Base-by-base conservation (phyloP, 192 early-diverging fungal genomes). In the Coemansia sp. region DNA sequence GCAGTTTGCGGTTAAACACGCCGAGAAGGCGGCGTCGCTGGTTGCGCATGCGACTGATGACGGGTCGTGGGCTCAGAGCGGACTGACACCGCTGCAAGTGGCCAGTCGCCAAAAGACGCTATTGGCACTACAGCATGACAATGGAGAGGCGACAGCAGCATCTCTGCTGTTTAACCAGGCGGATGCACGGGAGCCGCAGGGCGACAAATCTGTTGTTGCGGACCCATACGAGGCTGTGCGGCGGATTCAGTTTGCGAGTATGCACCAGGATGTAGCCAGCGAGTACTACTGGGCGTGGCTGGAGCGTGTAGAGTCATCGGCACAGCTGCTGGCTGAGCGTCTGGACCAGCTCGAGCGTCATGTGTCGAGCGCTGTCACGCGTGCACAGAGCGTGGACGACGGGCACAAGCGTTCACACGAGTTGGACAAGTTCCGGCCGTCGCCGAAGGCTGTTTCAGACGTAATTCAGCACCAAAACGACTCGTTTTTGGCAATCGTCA, bases 231-330 rank as follows among this genome's bases (percentile, higher is more conserved):
- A 76, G 61, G 74, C 68, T 0, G 74, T 76, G 46, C 56, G 74
- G 7, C 53, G 74, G 9, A 76, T 76, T 31, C 68, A 71, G 61
- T 56, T 76, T 12, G 68, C 74, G 44, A 70, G 73, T 36, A 60
- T 76, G 51, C 55, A 71, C 64, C 49, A 67, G 24, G 61, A 71
- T 18, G 68, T 70, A 1, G 64, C 74, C 24, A 63, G 64, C 55
- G 74, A 76, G 40, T 76, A 76, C 64, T 76, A 67, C 58, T 76
- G 74, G 74, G 68, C 64, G 52, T 76, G 74, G 74, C 40, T 76
- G 37, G 8, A 64, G 17, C 63, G 68, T 25, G 68, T 56, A 18
- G 74, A 76, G 61, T 25, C 68, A 1, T 53, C 64, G 44, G 64
- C 68, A 2, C 40, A 46, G 68, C 46, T 67, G 20, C 61, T 76